Conservation (phyloP, 768 basidiomycete genomes). For the Terana coerulea region DNA sequence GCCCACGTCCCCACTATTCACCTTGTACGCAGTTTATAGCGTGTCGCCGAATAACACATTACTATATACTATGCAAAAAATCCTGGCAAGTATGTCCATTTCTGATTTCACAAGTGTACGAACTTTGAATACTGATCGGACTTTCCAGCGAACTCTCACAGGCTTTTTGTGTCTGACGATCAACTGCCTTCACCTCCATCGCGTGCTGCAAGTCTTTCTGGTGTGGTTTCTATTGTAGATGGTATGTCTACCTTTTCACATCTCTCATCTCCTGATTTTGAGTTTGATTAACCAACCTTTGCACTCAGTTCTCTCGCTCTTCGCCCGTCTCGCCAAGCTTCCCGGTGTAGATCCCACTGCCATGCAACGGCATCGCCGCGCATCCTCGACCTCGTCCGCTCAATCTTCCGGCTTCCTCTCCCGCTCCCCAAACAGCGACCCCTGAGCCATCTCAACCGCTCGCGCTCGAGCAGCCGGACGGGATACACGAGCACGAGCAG, state of each 20-base stretch:
- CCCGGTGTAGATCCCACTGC: slow-evolving; percentile 71
- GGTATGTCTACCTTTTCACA: slow-evolving; percentile 36
- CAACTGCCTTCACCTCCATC: slow-evolving; percentile 43
- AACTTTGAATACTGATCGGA: slow-evolving; percentile 9
- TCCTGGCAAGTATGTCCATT: slow-evolving; percentile 69
- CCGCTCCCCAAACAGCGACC: slow-evolving; percentile 34
- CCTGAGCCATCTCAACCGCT: slow-evolving; percentile 29
- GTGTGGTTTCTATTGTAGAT: slow-evolving; percentile 81
- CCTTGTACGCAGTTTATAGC: slow-evolving; percentile 56
- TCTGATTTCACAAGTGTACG: not conserved
- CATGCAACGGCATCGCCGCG: slow-evolving; percentile 77
- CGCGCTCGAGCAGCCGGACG: slow-evolving; percentile 41
- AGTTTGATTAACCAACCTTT: no score
- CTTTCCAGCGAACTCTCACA: slow-evolving; percentile 65
- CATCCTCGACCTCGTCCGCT: slow-evolving; percentile 59
- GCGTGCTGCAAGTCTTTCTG: slow-evolving; percentile 50
- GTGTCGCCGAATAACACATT: slow-evolving; percentile 62
- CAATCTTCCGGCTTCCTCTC: slow-evolving; percentile 43
- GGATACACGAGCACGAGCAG: slow-evolving; percentile 21
- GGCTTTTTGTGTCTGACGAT: slow-evolving; percentile 75
- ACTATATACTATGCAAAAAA: slow-evolving; percentile 71
- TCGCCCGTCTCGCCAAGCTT: slow-evolving; percentile 71
- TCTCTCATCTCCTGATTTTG: not conserved
- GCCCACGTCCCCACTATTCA: not conserved
- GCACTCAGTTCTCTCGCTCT: slow-evolving; percentile 76